Conservation (phyloP, 2,329 filamentous ascomycete genomes). For the Colletotrichum noveboracense region DNA sequence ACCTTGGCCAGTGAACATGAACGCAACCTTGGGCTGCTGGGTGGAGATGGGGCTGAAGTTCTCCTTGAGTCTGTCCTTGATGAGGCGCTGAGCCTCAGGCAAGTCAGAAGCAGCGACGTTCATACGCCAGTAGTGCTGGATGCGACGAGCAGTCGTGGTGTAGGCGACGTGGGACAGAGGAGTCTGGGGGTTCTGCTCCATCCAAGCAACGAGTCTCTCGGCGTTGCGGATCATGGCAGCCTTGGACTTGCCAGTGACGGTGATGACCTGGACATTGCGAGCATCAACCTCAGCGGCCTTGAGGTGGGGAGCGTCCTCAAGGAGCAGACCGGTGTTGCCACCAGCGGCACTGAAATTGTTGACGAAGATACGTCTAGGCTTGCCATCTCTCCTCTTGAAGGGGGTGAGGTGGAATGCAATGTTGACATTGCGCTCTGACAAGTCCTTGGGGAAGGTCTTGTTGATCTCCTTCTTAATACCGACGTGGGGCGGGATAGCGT, state of each 20-base stretch:
- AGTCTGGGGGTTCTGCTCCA: constrained; percentile 55
- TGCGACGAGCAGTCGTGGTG: constrained; percentile 69
- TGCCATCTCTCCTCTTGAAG: constrained; percentile 52
- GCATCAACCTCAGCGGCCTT: constrained; percentile 53
- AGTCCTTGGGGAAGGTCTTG: constrained; percentile 60
- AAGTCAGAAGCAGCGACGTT: constrained; percentile 49
- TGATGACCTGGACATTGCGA: constrained; percentile 62
- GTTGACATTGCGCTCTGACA: constrained; percentile 61
- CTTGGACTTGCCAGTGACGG: constrained; percentile 62
- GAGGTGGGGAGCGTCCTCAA: constrained; percentile 65
- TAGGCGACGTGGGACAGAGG: constrained; percentile 67
- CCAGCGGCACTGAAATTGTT: constrained; percentile 78
- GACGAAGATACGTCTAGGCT: constrained; percentile 55
- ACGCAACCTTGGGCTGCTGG: constrained; percentile 52
- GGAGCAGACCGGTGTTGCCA: constrained; percentile 71
- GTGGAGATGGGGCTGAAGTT: constrained; percentile 47
- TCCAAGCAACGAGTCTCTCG: constrained; percentile 57
- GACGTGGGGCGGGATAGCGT: constrained; percentile 67
- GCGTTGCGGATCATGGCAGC: constrained; percentile 64
- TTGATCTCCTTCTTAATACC: constrained; percentile 72
- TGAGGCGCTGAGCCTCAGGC: constrained; percentile 45
- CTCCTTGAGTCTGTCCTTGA: constrained; percentile 45
- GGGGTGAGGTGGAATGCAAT: constrained; percentile 61
- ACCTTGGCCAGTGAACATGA: constrained; percentile 64
- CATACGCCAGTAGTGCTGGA: constrained; percentile 51